Conservation (phyloP, 1,139 yeast genomes). For the Protomyces pachydermus region DNA sequence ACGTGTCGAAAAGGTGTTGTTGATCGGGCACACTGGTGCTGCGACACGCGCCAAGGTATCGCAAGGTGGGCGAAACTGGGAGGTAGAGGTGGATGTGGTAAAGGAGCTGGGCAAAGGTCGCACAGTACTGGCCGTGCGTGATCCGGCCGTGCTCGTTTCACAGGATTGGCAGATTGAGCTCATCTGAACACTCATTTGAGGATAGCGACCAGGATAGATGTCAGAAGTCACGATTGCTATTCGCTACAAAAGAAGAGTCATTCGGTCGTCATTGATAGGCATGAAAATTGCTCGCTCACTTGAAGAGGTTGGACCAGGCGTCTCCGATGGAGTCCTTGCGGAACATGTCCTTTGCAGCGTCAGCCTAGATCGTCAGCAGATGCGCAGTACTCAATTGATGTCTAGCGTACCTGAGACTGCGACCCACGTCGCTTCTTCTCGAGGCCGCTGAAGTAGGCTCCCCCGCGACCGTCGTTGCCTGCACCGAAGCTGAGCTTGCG, state of each 20-base stretch:
- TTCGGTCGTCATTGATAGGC: no score
- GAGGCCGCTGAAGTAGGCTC: slow-evolving; percentile 11
- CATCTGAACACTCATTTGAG: neutral
- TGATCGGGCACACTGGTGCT: slow-evolving; percentile 44
- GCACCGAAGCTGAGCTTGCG: slow-evolving; percentile 20
- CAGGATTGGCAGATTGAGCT: slow-evolving; percentile 45
- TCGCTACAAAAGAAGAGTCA: no score
- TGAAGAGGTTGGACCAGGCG: slow-evolving; percentile 22
- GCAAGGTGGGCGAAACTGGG: slow-evolving; percentile 44
- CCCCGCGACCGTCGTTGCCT: slow-evolving; percentile 24
- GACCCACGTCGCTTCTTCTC: slow-evolving; percentile 23
- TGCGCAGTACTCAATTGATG: no score
- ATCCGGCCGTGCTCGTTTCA: slow-evolving; percentile 52
- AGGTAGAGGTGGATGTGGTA: slow-evolving; percentile 37
- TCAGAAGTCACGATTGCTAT: neutral
- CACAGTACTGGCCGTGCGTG: slow-evolving; percentile 45
- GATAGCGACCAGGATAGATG: neutral
- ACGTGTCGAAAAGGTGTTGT: slow-evolving; percentile 55
- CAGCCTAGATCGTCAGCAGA: neutral
- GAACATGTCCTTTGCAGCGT: slow-evolving; percentile 9
- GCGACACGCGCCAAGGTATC: slow-evolving; percentile 35
- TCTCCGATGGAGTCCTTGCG: slow-evolving; percentile 17
- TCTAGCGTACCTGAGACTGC: slow-evolving; percentile 8
- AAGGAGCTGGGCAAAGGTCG: slow-evolving; percentile 29
- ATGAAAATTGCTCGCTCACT: neutral